Evolutionary conservation across 345 rosid species (phyloP).

Genomic region (Eutrema heterophyllum): DNA sequence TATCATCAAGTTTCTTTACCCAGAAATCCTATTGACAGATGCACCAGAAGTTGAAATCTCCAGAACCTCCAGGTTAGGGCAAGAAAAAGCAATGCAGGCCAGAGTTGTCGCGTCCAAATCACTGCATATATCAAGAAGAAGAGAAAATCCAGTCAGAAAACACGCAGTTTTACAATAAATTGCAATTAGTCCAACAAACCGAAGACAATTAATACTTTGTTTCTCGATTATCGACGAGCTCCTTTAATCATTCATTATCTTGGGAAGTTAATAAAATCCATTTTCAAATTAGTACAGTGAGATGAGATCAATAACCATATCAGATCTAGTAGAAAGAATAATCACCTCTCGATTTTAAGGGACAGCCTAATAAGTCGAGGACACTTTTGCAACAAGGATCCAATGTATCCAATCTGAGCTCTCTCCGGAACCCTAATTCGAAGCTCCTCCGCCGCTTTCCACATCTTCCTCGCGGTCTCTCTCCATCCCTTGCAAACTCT

Average conservation of each 20-base stretch:
- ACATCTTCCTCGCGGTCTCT: conserved; percentile 64
- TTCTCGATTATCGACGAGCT: neutral
- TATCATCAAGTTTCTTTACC: conserved; percentile 41
- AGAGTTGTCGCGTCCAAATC: conserved; percentile 85
- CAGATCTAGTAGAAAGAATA: conserved; percentile 44
- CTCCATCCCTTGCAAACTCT: conserved; percentile 90
- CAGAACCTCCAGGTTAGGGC: conserved; percentile 80
- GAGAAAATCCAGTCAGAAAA: neutral
- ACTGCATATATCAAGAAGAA: conserved; percentile 39
- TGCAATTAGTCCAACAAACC: neutral
- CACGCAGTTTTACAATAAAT: neutral
- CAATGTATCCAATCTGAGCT: conserved; percentile 71
- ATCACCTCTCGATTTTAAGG: conserved; percentile 84
- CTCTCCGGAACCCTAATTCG: conserved; percentile 63
- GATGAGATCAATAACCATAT: neutral
- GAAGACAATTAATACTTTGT: neutral
- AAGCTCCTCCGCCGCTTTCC: conserved; percentile 89
- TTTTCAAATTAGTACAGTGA: neutral
- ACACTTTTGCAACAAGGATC: conserved; percentile 83
- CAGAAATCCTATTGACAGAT: conserved; percentile 78
- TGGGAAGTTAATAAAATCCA: neutral
- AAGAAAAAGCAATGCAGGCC: conserved; percentile 95
- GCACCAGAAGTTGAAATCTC: conserved; percentile 54
- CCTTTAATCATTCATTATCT: neutral
- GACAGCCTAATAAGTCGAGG: conserved; percentile 61